phyloP scores from a whole-genome alignment of 805 yeast genomes.

The Zygotorulaspora florentina region DNA sequence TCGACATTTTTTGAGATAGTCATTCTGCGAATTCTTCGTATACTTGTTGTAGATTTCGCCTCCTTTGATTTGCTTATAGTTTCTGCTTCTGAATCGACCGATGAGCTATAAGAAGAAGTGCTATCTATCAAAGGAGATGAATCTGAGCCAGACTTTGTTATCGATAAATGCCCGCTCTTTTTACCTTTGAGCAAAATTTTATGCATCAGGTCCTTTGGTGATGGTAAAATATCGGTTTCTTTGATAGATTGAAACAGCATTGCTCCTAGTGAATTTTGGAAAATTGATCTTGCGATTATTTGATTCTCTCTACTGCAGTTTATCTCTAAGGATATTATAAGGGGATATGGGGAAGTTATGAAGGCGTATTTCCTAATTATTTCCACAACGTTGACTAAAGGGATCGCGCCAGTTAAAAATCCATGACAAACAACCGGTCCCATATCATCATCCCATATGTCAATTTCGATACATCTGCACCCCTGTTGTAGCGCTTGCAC shows the following conservation, averaged over 20 bases:
- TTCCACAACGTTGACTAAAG: constrained; percentile 62
- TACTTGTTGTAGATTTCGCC: constrained; percentile 3
- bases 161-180: constrained; percentile 35
- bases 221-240: constrained; percentile 46
- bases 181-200: constrained; percentile 77
- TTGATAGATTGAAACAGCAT: constrained; percentile 39
- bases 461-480: constrained; percentile 92
- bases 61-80: constrained; percentile 9
- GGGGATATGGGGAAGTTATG: constrained; percentile 79
- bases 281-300: constrained; percentile 45
- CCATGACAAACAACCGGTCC: constrained; percentile 94
- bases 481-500: constrained; percentile 84
- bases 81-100: constrained; percentile 32
- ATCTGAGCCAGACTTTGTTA: constrained; percentile 9
- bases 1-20: constrained; percentile 24
- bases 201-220: constrained; percentile 69
- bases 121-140: constrained; percentile 9
- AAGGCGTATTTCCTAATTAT: constrained; percentile 83
- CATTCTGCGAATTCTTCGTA: constrained; percentile 33
- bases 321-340: constrained; percentile 80
- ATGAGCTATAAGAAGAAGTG: constrained; percentile 34
- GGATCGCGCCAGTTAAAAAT: constrained; percentile 71
- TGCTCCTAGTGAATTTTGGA: constrained; percentile 59
- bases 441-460: constrained; percentile 82
- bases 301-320: constrained; percentile 74